These are phyloP conservation scores for Angomonas ambiguus DNA, from an alignment of 208 protist genomes.

Conservation along the genomic window DNA sequence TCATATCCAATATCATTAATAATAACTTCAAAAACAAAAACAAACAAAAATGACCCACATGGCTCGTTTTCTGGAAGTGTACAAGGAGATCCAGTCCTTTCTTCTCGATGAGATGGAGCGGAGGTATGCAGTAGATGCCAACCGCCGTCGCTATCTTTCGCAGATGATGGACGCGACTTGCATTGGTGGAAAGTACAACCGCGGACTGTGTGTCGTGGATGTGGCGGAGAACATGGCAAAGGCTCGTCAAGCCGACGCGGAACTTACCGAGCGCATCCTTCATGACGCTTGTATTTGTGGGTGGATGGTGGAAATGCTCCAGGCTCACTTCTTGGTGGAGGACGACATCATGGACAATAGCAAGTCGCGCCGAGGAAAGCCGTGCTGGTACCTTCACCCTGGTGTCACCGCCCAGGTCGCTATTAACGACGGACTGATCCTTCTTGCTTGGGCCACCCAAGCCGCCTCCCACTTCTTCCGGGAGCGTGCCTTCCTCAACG, in stretches of 20 bases:
- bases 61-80: slow-evolving; percentile 72
- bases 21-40: slow-evolving; percentile 8
- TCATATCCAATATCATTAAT: neutral
- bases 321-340: slow-evolving; percentile 96
- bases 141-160: slow-evolving; percentile 67
- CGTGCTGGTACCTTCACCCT: slow-evolving; percentile 93
- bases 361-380: slow-evolving; percentile 92
- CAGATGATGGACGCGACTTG: slow-evolving; percentile 85
- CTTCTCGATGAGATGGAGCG: slow-evolving; percentile 38
- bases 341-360: slow-evolving; percentile 98
- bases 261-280: slow-evolving; percentile 46
- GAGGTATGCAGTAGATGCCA: slow-evolving; percentile 69
- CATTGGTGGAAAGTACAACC: slow-evolving; percentile 89
- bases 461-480: slow-evolving; percentile 93
- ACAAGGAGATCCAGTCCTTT: slow-evolving; percentile 71
- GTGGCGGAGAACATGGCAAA: slow-evolving; percentile 55
- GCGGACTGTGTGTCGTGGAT: slow-evolving; percentile 79
- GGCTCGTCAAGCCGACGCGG: slow-evolving; percentile 44
- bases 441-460: slow-evolving; percentile 89
- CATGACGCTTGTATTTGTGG: slow-evolving; percentile 92
- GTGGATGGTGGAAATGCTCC: slow-evolving; percentile 93
- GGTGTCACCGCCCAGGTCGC: slow-evolving; percentile 91
- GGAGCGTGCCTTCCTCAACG: slow-evolving; percentile 70
- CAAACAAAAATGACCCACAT: slow-evolving; percentile 42
- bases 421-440: slow-evolving; percentile 96